Evolutionary conservation across 148 eudicot genomes (phyloP).

Genomic region (Beta vulgaris): DNA sequence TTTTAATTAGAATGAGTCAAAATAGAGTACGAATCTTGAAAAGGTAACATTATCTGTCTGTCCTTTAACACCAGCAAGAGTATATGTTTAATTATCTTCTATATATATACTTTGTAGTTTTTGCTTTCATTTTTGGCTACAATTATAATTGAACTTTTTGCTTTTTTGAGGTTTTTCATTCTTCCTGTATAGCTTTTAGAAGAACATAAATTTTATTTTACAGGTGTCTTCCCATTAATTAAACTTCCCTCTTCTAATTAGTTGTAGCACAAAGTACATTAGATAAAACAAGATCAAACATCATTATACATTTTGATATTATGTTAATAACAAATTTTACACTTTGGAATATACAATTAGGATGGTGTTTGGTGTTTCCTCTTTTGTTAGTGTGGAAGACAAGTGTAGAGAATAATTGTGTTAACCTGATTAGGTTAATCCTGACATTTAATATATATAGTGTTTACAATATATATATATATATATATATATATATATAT

Average conservation of each 20-base stretch:
- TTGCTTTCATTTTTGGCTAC: background rate
- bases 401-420: no score
- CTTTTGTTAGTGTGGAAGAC: no score
- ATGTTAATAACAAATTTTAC: no score
- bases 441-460: no score
- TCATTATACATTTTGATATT: background rate
- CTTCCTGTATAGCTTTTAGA: slow-evolving; percentile 27
- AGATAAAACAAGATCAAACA: no score
- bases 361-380: no score
- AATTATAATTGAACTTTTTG: slow-evolving; percentile 20
- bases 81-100: background rate
- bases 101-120: background rate
- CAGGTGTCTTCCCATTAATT: slow-evolving; percentile 20
- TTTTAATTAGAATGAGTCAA: background rate
- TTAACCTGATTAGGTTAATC: no score
- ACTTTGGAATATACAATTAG: no score
- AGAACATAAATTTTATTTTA: slow-evolving; percentile 11
- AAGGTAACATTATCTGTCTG: slow-evolving; percentile 17
- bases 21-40: slow-evolving; percentile 5
- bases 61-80: slow-evolving; percentile 14
- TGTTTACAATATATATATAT: no score
- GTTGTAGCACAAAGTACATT: slow-evolving; percentile 2
- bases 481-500: no score
- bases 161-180: slow-evolving; percentile 13
- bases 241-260: background rate